Base-by-base conservation (phyloP, 495 filamentous ascomycete species). In the Bryoglossum gracile region DNA sequence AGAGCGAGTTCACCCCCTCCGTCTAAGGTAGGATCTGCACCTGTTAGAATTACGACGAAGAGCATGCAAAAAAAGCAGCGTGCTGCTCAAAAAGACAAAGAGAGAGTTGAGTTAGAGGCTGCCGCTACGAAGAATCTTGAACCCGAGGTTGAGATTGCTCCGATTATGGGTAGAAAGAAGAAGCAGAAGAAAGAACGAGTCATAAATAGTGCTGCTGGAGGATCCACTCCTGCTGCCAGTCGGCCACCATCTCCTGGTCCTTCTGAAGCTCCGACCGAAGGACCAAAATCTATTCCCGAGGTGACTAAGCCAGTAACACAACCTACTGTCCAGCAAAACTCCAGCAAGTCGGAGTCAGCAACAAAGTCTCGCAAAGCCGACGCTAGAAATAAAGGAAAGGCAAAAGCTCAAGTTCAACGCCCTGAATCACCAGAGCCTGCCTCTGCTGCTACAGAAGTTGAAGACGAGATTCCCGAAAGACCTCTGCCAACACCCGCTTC, bases 51-150 rank as follows among this genome's bases (percentile, higher is more conserved):
- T n/a, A 86, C 87, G 57, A 89, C 88, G 13, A 98, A 97, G 72
- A 91, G 81, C 55, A 87, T 94, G 58, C 73, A 81, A 52, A 94
- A 91, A 64, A 96, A 94, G 63, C 86, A 94, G 55, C 73, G 89
- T 37, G 83, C 85, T 57, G 74, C 70, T 25, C 72, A 80, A 54
- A 76, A 77, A 42, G 65, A 69, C 14, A 85, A 86, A 51, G 76
- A 81, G 46, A 71, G 73, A 17, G 59, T 68, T 6, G 70, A 11
- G 57, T 65, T 36, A 70, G 82, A 48, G n/a, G 43, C 72, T 4
- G 68, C 72, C 33, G 58, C 66, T 10, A 73, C 79, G 50, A 13
- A 5, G 26, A 83, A 87, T 52, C 65, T 71, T 3, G 72, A 77
- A 41, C 50, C 65, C 18, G 67, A 74, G 25, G 77, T 83, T 33